Evolutionary conservation across 2,329 filamentous ascomycete species (phyloP).

Genomic region (Claviceps sp.): DNA sequence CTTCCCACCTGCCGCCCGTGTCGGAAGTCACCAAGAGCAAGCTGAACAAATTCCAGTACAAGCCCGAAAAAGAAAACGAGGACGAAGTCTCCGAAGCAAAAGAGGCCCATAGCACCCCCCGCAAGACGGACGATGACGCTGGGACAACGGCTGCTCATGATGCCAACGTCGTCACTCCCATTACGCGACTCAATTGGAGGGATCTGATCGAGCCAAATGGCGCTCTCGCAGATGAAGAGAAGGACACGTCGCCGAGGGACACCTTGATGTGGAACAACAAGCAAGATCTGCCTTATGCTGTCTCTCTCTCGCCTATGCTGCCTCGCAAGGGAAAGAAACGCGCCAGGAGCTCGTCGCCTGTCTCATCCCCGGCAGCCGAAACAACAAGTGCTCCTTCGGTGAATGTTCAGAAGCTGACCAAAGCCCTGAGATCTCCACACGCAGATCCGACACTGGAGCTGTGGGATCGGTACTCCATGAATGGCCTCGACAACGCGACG

Average conservation of each 20-base stretch:
- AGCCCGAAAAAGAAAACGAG: conserved; percentile 12
- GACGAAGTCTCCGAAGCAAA: conserved; percentile 7
- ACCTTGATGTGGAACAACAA: conserved; percentile 47
- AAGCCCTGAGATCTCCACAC: conserved; percentile 50
- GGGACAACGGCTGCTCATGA: background rate
- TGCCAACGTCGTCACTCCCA: conserved; percentile 27
- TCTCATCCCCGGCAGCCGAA: conserved; percentile 48
- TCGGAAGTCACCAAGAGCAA: conserved; percentile 49
- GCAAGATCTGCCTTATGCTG: conserved; percentile 25
- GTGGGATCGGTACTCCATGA: conserved; percentile 60
- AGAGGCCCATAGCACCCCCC: background rate
- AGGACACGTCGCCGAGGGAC: conserved; percentile 44
- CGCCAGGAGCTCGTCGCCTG: conserved; percentile 60
- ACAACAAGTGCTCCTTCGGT: conserved; percentile 32
- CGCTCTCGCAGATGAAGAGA: conserved; percentile 28
- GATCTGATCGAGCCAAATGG: conserved; percentile 38
- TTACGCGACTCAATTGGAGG: conserved; percentile 40
- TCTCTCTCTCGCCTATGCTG: conserved; percentile 34
- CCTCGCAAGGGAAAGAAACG: conserved; percentile 47
- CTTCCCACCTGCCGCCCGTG: conserved; percentile 31
- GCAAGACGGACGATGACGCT: conserved; percentile 11
- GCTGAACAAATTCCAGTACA: conserved; percentile 41
- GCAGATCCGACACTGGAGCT: conserved; percentile 61
- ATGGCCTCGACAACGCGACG: conserved; percentile 26
- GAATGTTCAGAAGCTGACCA: conserved; percentile 44